phyloP scores from a whole-genome alignment of 805 yeast genomes.

The Pichia gijzeniarum region DNA sequence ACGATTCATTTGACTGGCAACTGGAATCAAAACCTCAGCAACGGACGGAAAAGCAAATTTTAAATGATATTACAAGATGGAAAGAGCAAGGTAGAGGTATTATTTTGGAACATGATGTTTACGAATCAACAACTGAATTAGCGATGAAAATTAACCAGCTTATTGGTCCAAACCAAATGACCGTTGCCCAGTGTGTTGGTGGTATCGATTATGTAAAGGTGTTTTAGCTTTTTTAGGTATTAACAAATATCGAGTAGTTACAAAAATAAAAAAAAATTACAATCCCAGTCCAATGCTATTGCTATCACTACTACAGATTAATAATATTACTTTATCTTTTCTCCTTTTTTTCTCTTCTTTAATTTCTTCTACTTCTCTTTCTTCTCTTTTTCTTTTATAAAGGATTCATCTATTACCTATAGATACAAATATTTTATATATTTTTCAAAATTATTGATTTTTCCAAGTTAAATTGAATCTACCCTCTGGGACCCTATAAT shows the following conservation, averaged over 20 bases:
- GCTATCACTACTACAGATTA: too few species aligned
- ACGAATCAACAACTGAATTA: constrained; percentile 56
- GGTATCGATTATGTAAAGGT: constrained; percentile 54
- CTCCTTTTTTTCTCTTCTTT: too few species aligned
- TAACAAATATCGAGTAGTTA: too few species aligned
- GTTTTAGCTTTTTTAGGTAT: constrained; percentile 8
- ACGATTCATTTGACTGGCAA: constrained; percentile 89
- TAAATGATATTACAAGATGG: constrained; percentile 53
- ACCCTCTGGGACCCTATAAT: constrained; percentile 63
- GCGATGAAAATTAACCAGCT: constrained; percentile 55
- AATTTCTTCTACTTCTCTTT: too few species aligned
- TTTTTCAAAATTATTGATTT: constrained; percentile 19
- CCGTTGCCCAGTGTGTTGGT: constrained; percentile 72
- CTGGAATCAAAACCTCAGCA: constrained; percentile 41
- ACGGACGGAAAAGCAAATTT: constrained; percentile 47
- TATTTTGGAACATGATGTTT: constrained; percentile 83
- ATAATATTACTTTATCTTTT: too few species aligned
- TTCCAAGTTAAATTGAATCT: constrained; percentile 71
- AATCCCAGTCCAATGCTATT: too few species aligned
- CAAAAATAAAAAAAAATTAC: not conserved
- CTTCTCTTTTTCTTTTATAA: not conserved
- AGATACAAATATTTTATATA: too few species aligned
- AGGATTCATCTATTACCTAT: too few species aligned
- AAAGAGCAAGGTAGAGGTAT: constrained; percentile 44
- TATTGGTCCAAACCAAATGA: constrained; percentile 55